Evolutionary conservation across 23 red algal species (phyloP), one percentile per base, ranked within the genome.

Genomic region (Gracilaria domingensis): DNA sequence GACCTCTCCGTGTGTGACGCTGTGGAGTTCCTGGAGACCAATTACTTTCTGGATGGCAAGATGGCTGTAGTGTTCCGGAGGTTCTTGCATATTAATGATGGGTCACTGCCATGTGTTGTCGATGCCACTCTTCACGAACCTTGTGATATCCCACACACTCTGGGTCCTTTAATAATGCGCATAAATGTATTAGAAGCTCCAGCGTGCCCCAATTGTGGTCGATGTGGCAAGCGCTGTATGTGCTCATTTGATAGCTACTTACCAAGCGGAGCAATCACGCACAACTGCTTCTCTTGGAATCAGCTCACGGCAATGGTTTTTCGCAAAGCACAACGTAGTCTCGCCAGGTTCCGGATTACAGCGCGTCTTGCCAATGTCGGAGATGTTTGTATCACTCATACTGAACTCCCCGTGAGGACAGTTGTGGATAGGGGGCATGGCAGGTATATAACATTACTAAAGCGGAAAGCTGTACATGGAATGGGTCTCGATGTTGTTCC

Each of bases 1-100:
- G 82, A 94, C 42, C 64, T 94, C 40, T 78, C 49, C 76, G 26
- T 40, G 8, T 26, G 36, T 16, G 66, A 77, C 30, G 92, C 92
- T 0, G 75, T 94, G 11, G 92, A 94, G 74, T 94, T 94, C 48
- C 55, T 94, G 71, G 92, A 94, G 59, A 87, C 87, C 65, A 55
- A 71, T 47, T 51, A 48, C 25, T 94, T 94, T 88, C 36, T 80
- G n/a, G 75, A 94, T 36, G 92, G 92, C 7, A 71, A 75, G 56
- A 60, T 88, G 21, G 45, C 72, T 33, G 92, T 94, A 26, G 74
- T 81, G 24, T 88, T 82, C 65, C 82, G 92, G 0, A 48, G 67
- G 9, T 94, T 94, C 54, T 58, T 94, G 37, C 83, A 94, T 59
- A 87, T 74, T 30, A 54, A 54, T 35, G 92, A 88, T 44, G 35